Evolutionary conservation across 768 basidiomycete species (phyloP).

Genomic region (Rhodotorula kratochvilovae): DNA sequence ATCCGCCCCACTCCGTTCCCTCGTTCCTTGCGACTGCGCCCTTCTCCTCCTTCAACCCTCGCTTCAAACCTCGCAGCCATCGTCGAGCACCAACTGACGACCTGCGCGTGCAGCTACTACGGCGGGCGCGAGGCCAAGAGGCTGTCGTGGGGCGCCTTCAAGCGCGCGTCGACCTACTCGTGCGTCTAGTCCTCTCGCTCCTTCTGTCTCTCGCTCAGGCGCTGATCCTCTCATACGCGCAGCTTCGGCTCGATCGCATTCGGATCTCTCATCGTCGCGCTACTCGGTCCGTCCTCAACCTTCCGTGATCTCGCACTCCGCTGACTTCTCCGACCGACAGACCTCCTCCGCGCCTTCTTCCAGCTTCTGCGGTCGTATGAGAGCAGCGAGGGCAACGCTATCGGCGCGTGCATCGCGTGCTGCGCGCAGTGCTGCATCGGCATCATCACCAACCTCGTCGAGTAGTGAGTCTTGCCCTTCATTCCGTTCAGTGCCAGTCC

Average conservation of each 20-base stretch:
- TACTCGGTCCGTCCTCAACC: slow-evolving; percentile 30
- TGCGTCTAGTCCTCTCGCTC: slow-evolving; percentile 12
- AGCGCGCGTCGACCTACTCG: slow-evolving; percentile 43
- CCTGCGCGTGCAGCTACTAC: slow-evolving; percentile 17
- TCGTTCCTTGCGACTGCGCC: too few species aligned
- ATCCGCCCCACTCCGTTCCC: not conserved
- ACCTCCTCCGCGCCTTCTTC: slow-evolving; percentile 40
- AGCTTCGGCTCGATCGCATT: slow-evolving; percentile 34
- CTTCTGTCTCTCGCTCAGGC: not conserved
- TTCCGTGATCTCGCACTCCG: too few species aligned
- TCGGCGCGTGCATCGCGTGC: slow-evolving; percentile 40
- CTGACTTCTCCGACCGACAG: not conserved
- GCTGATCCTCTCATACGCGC: too few species aligned
- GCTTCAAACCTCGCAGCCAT: too few species aligned
- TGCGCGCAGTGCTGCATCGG: slow-evolving; percentile 42
- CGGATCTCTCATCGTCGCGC: slow-evolving; percentile 42
- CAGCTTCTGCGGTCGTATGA: slow-evolving; percentile 38
- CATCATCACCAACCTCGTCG: slow-evolving; percentile 31
- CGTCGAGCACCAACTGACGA: not conserved
- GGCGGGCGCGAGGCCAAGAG: not conserved
- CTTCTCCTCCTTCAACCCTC: not conserved
- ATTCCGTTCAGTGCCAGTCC: too few species aligned
- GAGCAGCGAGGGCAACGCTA: slow-evolving; percentile 29
- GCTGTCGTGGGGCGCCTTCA: slow-evolving; percentile 37
- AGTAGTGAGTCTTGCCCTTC: slow-evolving; percentile 32